phyloP scores from a whole-genome alignment of 352 stramenopile genomes.

The Aphanomyces invadans region DNA sequence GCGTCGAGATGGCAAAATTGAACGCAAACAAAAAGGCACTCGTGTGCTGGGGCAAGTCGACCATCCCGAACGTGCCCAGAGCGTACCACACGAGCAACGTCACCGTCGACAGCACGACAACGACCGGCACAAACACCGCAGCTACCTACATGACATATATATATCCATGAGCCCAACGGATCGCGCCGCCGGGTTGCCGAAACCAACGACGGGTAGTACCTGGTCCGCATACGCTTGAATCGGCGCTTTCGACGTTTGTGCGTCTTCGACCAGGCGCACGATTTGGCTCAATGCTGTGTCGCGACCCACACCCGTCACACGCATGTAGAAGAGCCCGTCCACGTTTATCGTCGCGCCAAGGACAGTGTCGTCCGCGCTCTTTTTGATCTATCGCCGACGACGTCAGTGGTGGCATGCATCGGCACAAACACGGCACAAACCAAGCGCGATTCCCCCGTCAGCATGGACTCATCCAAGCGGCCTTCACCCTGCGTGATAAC shows the following conservation, averaged over 20 bases:
- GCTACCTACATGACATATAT: constrained; percentile 57
- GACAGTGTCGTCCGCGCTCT: constrained; percentile 76
- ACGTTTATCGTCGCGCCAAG: constrained; percentile 90
- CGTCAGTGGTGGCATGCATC: constrained; percentile 15
- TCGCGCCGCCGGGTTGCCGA: too few species aligned
- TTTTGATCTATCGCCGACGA: constrained; percentile 51
- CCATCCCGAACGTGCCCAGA: constrained; percentile 33
- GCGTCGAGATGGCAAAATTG: constrained; percentile 95
- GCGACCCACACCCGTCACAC: constrained; percentile 88
- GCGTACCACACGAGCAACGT: constrained; percentile 95
- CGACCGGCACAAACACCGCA: constrained; percentile 92
- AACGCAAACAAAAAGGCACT: constrained; percentile 88
- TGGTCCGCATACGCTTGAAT: constrained; percentile 97
- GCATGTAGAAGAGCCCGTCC: constrained; percentile 87
- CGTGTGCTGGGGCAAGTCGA: constrained; percentile 1
- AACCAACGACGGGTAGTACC: constrained; percentile 14
- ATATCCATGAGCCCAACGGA: too few species aligned
- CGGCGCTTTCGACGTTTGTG: constrained; percentile 95
- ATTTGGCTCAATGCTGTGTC: constrained; percentile 96
- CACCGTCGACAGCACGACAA: constrained; percentile 87
- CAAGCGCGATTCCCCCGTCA: constrained; percentile 92
- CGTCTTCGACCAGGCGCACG: constrained; percentile 96
- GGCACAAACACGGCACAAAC: constrained; percentile 37
- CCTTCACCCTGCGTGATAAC: constrained; percentile 87
- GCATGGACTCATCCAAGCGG: constrained; percentile 90